phyloP scores from a whole-genome alignment of 169 alveolate genomes.

The Cryptosporidium meleagridis region DNA sequence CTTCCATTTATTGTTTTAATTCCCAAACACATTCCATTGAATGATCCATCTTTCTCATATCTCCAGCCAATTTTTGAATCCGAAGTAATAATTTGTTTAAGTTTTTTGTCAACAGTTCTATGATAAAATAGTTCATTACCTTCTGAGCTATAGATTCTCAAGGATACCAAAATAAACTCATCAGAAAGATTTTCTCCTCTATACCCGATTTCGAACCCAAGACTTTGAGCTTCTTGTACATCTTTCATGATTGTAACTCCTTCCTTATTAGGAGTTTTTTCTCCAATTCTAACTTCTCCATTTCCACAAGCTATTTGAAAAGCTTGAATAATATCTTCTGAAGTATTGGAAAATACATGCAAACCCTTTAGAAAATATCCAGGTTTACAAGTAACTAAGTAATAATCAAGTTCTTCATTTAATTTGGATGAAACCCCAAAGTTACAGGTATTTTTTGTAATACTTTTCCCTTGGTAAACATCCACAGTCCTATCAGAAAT shows the following conservation, averaged over 20 bases:
- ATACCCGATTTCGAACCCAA: constrained; percentile 39
- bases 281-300: constrained; percentile 62
- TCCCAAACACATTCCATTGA: constrained; percentile 66
- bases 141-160: neutral
- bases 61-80: constrained; percentile 39
- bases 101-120: constrained; percentile 34
- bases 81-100: constrained; percentile 9
- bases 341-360: neutral
- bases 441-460: constrained; percentile 10
- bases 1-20: constrained; percentile 11
- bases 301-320: constrained; percentile 53
- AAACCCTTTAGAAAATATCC: constrained; percentile 59
- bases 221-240: constrained; percentile 32
- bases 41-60: constrained; percentile 10
- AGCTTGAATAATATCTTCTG: constrained; percentile 49
- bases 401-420: constrained; percentile 38
- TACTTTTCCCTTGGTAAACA: constrained; percentile 62
- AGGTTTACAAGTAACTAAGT: constrained; percentile 53
- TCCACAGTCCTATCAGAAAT: constrained; percentile 35
- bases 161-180: constrained; percentile 20
- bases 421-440: neutral
- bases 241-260: constrained; percentile 35
- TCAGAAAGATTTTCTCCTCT: constrained; percentile 30
- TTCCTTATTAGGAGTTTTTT: constrained; percentile 16
- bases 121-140: constrained; percentile 18